phyloP scores from a whole-genome alignment of 2,329 filamentous ascomycete genomes.

The Exophiala sp. region DNA sequence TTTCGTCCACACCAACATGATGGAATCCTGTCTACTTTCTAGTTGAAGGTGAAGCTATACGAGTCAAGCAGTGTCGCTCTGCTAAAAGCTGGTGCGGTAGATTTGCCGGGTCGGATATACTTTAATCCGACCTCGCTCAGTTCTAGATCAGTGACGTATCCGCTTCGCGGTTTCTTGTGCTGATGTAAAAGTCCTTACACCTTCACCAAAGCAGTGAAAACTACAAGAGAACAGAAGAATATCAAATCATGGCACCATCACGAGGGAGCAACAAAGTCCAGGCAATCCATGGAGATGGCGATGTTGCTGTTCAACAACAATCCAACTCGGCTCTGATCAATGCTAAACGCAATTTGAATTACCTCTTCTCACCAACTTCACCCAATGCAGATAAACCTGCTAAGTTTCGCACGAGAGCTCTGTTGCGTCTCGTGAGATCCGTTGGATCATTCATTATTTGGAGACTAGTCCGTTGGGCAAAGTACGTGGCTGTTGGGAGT shows the following conservation, averaged over 20 bases:
- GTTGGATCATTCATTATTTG: constrained; percentile 26
- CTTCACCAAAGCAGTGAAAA: too few species aligned
- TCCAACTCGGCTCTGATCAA: constrained; percentile 23
- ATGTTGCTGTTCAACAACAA: constrained; percentile 24
- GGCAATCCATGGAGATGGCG: constrained; percentile 5
- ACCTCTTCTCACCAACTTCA: constrained; percentile 21
- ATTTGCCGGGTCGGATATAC: too few species aligned
- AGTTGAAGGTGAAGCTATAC: too few species aligned
- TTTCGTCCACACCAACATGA: too few species aligned
- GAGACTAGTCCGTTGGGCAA: constrained; percentile 29
- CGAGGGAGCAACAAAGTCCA: constrained; percentile 1
- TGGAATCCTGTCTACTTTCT: too few species aligned
- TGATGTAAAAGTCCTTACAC: too few species aligned
- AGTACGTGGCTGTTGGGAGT: constrained; percentile 26
- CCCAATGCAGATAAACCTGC: constrained; percentile 13
- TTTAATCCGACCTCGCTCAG: too few species aligned
- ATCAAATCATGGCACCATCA: constrained; percentile 14
- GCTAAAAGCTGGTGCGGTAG: too few species aligned
- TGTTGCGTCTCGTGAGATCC: constrained; percentile 26
- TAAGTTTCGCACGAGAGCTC: constrained; percentile 25
- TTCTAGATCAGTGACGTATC: too few species aligned
- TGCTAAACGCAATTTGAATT: constrained; percentile 27
- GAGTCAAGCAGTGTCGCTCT: too few species aligned
- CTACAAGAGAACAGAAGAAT: background rate
- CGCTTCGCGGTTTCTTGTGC: too few species aligned